Evolutionary conservation across 2,329 filamentous ascomycete species (phyloP).

Genomic region (Diplodia mutila): DNA sequence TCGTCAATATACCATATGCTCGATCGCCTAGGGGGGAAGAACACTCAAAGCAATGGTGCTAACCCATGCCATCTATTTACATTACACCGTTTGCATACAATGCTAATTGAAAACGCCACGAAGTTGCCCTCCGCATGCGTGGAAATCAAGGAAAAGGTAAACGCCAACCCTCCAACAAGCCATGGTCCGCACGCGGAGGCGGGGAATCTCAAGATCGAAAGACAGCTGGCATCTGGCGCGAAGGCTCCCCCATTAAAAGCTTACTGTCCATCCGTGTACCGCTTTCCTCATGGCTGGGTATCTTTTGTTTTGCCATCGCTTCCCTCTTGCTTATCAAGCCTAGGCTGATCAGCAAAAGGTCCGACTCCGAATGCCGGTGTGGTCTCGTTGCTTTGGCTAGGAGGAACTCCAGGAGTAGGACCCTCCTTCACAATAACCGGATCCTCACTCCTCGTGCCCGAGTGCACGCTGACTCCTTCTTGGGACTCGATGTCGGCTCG

Average conservation of each 20-base stretch:
- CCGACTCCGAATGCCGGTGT: conserved; percentile 50
- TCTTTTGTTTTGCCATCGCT: conserved; percentile 24
- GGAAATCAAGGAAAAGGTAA: not conserved
- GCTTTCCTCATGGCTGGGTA: conserved; percentile 14
- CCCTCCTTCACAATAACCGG: conserved; percentile 44
- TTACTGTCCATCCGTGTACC: conserved; percentile 6
- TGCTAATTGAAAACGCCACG: conserved; percentile 9
- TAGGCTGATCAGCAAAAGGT: conserved; percentile 48
- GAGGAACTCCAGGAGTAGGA: conserved; percentile 40
- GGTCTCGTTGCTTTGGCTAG: conserved; percentile 49
- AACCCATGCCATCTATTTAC: conserved; percentile 13
- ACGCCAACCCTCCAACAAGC: conserved; percentile 13
- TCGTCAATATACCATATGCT: conserved; percentile 17
- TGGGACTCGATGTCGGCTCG: conserved; percentile 48
- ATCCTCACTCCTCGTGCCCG: conserved; percentile 54
- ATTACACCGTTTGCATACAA: conserved; percentile 3
- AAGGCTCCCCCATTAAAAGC: not conserved
- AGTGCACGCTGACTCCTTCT: conserved; percentile 53
- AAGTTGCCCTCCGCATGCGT: not conserved
- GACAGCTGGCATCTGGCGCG: not conserved
- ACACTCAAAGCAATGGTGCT: conserved; percentile 8
- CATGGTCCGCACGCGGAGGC: not conserved
- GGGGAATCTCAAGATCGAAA: conserved; percentile 16
- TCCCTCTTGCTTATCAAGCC: conserved; percentile 29
- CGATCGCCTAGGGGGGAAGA: conserved; percentile 14